phyloP scores from a whole-genome alignment of 352 stramenopile species.

The Pythium periplocum region DNA sequence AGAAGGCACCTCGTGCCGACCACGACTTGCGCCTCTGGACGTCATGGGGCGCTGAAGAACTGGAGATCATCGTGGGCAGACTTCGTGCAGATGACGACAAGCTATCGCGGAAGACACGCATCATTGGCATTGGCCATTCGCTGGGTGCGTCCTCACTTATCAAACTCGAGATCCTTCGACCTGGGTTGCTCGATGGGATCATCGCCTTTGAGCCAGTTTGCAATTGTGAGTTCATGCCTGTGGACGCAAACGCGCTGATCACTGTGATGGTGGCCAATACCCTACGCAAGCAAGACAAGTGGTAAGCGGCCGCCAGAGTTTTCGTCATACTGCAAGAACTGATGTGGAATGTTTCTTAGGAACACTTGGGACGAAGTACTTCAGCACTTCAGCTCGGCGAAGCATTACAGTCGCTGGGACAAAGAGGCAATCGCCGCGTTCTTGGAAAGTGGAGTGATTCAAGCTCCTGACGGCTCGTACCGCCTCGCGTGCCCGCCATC shows the following conservation, averaged over 20 bases:
- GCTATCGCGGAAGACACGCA: conserved; percentile 3
- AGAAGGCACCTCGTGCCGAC: conserved; percentile 5
- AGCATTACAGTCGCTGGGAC: no score
- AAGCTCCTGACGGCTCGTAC: no score
- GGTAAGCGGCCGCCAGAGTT: neutral
- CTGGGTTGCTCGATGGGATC: conserved; percentile 38
- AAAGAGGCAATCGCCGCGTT: no score
- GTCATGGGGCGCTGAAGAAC: neutral
- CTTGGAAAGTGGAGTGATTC: no score
- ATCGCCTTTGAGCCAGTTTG: conserved; percentile 49
- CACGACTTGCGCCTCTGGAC: conserved; percentile 11
- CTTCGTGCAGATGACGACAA: conserved; percentile 7
- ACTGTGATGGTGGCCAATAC: neutral
- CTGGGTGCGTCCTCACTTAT: conserved; percentile 36
- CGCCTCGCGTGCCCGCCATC: no score
- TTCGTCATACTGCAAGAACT: neutral
- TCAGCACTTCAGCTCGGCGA: no score
- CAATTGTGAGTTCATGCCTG: neutral
- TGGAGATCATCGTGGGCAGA: conserved; percentile 10
- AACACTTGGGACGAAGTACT: no score
- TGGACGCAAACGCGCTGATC: conserved; percentile 2
- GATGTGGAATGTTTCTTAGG: no score
- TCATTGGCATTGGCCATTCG: conserved; percentile 45
- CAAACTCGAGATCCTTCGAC: conserved; percentile 26
- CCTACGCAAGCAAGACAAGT: neutral